phyloP scores from a whole-genome alignment of 139 green algal genomes.

The Marvania coccoides region DNA sequence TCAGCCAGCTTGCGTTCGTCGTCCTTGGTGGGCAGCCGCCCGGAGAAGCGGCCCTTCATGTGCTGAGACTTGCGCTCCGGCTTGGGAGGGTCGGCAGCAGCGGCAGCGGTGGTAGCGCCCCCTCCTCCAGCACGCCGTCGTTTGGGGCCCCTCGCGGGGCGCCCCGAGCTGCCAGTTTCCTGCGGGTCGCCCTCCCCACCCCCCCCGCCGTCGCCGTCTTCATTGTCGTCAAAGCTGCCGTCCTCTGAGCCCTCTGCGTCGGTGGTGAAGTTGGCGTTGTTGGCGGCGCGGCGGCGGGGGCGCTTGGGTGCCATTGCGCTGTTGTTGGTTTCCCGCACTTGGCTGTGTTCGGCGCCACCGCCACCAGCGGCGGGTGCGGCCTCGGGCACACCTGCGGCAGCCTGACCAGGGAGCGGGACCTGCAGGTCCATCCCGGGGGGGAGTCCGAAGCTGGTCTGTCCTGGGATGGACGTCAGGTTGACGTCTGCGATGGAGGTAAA shows the following conservation, averaged over 20 bases:
- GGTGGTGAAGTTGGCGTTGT: conserved; percentile 7
- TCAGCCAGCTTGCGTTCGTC: conserved; percentile 71
- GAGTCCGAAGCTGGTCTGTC: neutral
- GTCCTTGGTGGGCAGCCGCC: conserved; percentile 72
- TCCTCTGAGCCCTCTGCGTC: conserved; percentile 5
- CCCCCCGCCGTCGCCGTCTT: conserved; percentile 16
- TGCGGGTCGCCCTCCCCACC: neutral
- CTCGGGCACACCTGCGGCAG: no score
- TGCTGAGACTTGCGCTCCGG: conserved; percentile 2
- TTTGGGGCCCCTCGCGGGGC: conserved; percentile 4
- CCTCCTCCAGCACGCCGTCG: conserved; percentile 1
- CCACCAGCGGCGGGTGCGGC: neutral
- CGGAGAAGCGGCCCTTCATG: conserved; percentile 70
- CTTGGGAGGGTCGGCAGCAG: neutral
- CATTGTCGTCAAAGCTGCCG: conserved; percentile 15
- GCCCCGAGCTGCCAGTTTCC: conserved; percentile 24
- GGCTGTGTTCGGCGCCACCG: neutral
- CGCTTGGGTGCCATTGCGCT: neutral
- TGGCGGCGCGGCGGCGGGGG: neutral
- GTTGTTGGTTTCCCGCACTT: conserved; percentile 11
- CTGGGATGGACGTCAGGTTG: neutral
- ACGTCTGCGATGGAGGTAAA: neutral
- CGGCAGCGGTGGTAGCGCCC: neutral
- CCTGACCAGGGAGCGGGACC: no score
- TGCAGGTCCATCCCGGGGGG: neutral